Evolutionary conservation across 331 rosid species (phyloP).

Genomic region (Stylosanthes scabra): DNA sequence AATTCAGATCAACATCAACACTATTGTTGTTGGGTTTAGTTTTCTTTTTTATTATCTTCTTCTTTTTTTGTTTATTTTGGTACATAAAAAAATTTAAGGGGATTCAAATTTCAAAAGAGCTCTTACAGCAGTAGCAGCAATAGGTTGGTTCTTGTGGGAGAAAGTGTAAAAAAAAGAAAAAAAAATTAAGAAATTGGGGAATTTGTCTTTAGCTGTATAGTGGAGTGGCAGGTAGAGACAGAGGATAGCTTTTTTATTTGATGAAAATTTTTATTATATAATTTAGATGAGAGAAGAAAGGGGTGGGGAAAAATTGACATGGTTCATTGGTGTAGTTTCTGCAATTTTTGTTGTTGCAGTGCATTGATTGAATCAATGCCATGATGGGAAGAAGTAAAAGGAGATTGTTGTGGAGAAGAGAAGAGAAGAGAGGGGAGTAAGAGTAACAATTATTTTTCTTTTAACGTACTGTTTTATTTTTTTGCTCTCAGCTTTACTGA

Average conservation of each 20-base stretch:
- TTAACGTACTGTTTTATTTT: slow-evolving; percentile 35
- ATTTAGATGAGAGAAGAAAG: slow-evolving; percentile 28
- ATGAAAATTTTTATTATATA: neutral
- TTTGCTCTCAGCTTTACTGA: slow-evolving; percentile 35
- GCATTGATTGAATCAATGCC: slow-evolving; percentile 13
- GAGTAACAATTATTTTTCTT: slow-evolving; percentile 39
- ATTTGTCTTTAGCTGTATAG: slow-evolving; percentile 45
- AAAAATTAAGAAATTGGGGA: neutral
- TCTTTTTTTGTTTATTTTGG: too few relatives aligned
- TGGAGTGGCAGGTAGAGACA: slow-evolving; percentile 45
- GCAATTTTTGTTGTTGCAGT: slow-evolving; percentile 36
- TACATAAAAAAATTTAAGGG: too few relatives aligned
- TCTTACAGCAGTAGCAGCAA: too few relatives aligned
- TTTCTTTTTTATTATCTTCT: neutral
- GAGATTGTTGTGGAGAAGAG: slow-evolving; percentile 26
- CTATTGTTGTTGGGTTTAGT: slow-evolving; percentile 36
- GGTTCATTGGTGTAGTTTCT: slow-evolving; percentile 5
- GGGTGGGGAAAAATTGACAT: slow-evolving; percentile 21
- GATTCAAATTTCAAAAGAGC: too few relatives aligned
- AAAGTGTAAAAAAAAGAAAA: too few relatives aligned
- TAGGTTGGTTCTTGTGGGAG: too few relatives aligned
- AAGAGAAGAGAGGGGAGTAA: neutral
- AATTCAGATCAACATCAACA: slow-evolving; percentile 44
- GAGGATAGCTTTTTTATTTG: slow-evolving; percentile 41
- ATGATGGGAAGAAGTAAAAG: slow-evolving; percentile 33